Percentiles rank a stretch among this genome's conserved stretches.
These are phyloP conservation scores for Talaromyces sp. DNA, from an alignment of 2,329 filamentous ascomycete species.

Conservation along the genomic window DNA sequence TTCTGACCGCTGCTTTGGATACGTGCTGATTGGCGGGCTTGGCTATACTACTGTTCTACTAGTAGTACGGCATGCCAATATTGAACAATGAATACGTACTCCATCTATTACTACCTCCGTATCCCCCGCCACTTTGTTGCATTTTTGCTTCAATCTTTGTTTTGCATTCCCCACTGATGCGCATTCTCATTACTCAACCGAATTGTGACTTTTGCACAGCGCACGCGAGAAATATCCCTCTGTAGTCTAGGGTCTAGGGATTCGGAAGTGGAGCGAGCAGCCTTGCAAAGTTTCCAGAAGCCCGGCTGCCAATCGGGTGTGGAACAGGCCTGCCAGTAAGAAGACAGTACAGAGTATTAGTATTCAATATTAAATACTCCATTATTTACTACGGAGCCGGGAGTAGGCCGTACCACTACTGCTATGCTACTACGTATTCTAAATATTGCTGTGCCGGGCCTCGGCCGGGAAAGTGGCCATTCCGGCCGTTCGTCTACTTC, in stretches of 20 bases:
- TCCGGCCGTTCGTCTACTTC: too few species aligned
- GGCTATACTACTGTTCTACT: not conserved
- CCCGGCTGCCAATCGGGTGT: not conserved
- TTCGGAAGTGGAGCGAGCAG: not conserved
- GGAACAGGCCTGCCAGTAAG: not conserved
- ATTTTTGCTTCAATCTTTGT: not conserved
- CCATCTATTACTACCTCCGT: too few species aligned
- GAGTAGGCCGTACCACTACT: too few species aligned
- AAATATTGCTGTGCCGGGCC: not conserved
- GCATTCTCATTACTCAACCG: not conserved
- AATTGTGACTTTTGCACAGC: too few species aligned
- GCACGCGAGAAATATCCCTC: constrained; percentile 8
- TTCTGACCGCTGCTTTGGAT: not conserved
- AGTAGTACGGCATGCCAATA: not conserved
- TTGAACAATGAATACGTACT: too few species aligned
- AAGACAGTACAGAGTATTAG: not conserved
- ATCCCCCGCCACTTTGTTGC: not conserved
- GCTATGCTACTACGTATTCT: too few species aligned
- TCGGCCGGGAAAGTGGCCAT: not conserved
- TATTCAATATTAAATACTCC: too few species aligned
- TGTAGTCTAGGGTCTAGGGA: too few species aligned
- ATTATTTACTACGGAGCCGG: too few species aligned
- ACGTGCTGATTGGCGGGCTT: not conserved
- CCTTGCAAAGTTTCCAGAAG: not conserved
- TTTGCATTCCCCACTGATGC: not conserved